phyloP scores from a whole-genome alignment of 352 stramenopile species.

The Lagenidium sp. region DNA sequence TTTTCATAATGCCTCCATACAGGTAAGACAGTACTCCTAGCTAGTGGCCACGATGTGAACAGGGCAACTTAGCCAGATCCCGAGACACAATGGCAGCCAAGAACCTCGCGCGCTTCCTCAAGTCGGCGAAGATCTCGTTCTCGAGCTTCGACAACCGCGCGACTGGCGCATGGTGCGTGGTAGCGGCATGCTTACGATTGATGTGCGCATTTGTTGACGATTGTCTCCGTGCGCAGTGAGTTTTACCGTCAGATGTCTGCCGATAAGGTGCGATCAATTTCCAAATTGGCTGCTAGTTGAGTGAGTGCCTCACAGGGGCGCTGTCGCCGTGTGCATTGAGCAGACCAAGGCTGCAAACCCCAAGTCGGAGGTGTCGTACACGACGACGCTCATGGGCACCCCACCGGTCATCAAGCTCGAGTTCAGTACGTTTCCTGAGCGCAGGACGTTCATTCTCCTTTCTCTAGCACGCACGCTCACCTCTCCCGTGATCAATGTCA shows the following conservation, averaged over 20 bases:
- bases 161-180: constrained; percentile 62
- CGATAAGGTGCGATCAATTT: constrained; percentile 48
- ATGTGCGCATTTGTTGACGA: constrained; percentile 1
- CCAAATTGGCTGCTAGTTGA: too few species aligned
- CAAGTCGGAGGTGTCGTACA: constrained; percentile 64
- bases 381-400: constrained; percentile 40
- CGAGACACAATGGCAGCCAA: constrained; percentile 69
- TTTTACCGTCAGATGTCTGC: constrained; percentile 81
- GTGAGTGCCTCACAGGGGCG: too few species aligned
- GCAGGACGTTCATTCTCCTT: background rate
- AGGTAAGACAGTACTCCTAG: too few species aligned
- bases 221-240: constrained; percentile 33
- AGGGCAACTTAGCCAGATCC: too few species aligned
- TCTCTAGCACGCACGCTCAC: background rate
- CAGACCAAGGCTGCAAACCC: constrained; percentile 72
- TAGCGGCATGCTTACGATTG: too few species aligned
- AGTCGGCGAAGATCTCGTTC: constrained; percentile 80
- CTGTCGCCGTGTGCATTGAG: background rate
- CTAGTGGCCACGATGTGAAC: too few species aligned
- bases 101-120: constrained; percentile 82
- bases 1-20: too few species aligned
- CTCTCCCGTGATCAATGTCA: too few species aligned
- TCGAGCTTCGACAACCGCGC: constrained; percentile 69
- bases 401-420: constrained; percentile 64
- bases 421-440: constrained; percentile 62